Base-by-base conservation (phyloP, 2,329 filamentous ascomycete species). In the Pseudohalonectria lignicola region DNA sequence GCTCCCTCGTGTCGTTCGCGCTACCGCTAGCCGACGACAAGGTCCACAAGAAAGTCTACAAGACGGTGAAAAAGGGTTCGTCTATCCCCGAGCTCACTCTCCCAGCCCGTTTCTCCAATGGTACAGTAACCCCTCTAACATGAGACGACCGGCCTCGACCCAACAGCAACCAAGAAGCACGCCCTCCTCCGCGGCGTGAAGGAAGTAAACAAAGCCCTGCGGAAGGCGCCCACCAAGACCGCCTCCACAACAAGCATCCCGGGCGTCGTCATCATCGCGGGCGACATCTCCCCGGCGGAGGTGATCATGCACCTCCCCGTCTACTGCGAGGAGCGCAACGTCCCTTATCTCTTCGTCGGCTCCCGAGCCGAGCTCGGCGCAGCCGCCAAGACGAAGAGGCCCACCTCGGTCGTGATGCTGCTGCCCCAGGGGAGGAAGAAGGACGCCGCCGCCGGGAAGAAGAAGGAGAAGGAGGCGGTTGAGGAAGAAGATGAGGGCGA, bases 271-370 rank as follows among this genome's bases (percentile, higher is more conserved):
- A 71, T 98, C 59, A 86, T 98, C 50, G 92, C 92, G 26, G 92
- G 86, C 52, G 92, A 98, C 64, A 96, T 98, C 68, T 94, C 86
- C 38, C 92, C 92, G 48, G 90, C 92, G 80, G 92, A 98, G 63
- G 92, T 98, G 60, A 95, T 98, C 67, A 92, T 86, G 43, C 92
- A 98, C 67, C 85, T 98, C 48, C 92, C 92, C 53, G 85, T 98
- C 41, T 81, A 96, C 41, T 96, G 92, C 74, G 92, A 98, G 68
- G 90, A 96, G 66, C 88, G 95, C 73, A 86, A 85, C 63, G 86
- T 95, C 43, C 92, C 92, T 25, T 98, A 96, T 67, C 78, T 98
- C 62, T 98, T 93, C 62, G 85, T 98, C 52, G 78, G 81, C 43
- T 93, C 84, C 54, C 82, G 92, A 51, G 90, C 87, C 44, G 90